Percentiles rank a stretch among this genome's conserved stretches.
Conservation (phyloP, 2,329 filamentous ascomycete species). For the Tolypocladium tropicale region DNA sequence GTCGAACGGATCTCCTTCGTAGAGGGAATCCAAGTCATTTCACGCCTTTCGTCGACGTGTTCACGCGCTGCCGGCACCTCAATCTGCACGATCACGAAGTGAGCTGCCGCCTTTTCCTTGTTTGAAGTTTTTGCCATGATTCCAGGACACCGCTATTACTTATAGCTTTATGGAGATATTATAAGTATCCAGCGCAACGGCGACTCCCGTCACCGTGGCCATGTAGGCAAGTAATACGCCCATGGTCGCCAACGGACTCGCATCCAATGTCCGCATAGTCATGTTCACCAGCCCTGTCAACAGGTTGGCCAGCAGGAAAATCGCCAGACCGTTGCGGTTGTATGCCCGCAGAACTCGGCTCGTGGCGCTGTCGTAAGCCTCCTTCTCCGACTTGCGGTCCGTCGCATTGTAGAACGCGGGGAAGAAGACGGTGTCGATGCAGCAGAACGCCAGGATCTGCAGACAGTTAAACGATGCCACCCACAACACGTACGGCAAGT, state of each 20-base stretch:
- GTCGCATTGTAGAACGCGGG: constrained; percentile 55
- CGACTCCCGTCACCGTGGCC: constrained; percentile 53
- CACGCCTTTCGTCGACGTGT: background rate
- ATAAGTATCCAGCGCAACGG: constrained; percentile 53
- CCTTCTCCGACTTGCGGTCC: constrained; percentile 46
- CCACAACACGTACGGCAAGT: constrained; percentile 90
- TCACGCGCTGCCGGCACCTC: background rate
- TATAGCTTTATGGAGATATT: constrained; percentile 63
- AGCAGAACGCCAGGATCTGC: constrained; percentile 71
- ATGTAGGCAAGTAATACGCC: constrained; percentile 66
- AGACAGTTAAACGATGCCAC: constrained; percentile 80
- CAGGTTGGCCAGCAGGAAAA: constrained; percentile 84
- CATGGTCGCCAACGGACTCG: constrained; percentile 55
- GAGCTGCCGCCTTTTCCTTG: background rate
- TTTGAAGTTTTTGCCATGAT: no score
- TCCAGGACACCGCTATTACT: background rate
- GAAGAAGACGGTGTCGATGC: constrained; percentile 71
- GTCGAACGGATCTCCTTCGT: background rate
- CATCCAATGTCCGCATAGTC: constrained; percentile 71
- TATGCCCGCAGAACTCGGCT: constrained; percentile 73
- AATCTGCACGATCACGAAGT: background rate
- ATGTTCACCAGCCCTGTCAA: constrained; percentile 85
- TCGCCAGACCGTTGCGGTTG: constrained; percentile 76
- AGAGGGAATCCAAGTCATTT: background rate
- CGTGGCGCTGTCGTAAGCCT: constrained; percentile 58